Base-by-base conservation (phyloP, 768 basidiomycete genomes). In the Rhodotorula graminis region DNA sequence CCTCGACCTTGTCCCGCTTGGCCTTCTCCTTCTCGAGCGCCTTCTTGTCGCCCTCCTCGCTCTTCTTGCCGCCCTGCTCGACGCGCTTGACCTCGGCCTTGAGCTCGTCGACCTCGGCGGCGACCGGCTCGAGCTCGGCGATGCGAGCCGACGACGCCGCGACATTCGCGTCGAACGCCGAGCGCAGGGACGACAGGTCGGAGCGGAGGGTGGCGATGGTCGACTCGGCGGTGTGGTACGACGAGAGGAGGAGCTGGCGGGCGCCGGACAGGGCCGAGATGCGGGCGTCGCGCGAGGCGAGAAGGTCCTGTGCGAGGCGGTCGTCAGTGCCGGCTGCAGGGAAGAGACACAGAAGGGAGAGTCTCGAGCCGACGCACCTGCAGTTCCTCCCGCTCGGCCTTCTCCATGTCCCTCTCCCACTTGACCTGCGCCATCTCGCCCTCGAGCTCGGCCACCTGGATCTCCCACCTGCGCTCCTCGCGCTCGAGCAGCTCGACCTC, bases 401-500 rank as follows among this genome's bases (percentile, higher is more conserved):
- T 44, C 31, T 67, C 71, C 37, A 66, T 47, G 16, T 46, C 65
- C 27, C 40, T 0, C 33, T 72, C 52, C 9, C 58, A 57, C 53
- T 25, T 57, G 25, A 55, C 27, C 18, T 49, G 15, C 2, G 44
- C 66, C 0, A 65, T 1, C 29, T 72, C 62, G 27, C 16, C 61
- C 62, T 76, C 71, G 1, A 37, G 9, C 49, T 64, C 59, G 55
- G 70, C 69, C 21, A 56, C 19, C 33, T 37, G 47, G 31, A 64
- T 57, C 53, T 76, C 74, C 71, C 65, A 67, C 42, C 15, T 23
- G 37, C 74, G 40, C 33, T 76, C 74, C 52, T 70, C 74, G 18
- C 49, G 40, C 62, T 76, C 74, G 50, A 76, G 66, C 33, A 76
- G 33, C 61, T 63, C 71, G 44, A 76, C 44, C 69, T 72, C 71